These are phyloP conservation scores for Candida corydali DNA, from an alignment of 805 yeast species.

Conservation along the genomic window DNA sequence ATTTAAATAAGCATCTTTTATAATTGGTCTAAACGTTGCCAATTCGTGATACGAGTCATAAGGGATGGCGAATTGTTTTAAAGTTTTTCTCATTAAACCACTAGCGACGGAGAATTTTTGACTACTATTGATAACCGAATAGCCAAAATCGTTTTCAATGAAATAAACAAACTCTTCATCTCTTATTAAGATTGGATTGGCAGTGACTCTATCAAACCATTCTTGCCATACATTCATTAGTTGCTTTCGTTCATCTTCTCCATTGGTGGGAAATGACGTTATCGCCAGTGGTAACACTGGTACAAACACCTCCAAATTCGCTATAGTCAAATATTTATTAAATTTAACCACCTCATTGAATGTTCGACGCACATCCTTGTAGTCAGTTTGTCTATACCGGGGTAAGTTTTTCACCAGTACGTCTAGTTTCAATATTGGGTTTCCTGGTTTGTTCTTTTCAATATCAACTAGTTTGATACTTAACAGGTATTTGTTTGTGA, in stretches of 20 bases:
- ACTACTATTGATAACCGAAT: conserved; percentile 56
- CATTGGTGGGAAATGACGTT: conserved; percentile 78
- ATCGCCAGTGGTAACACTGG: conserved; percentile 78
- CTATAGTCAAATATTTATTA: conserved; percentile 71
- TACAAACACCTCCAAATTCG: conserved; percentile 88
- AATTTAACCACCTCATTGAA: conserved; percentile 72
- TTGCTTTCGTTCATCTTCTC: conserved; percentile 69
- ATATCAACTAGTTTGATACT: conserved; percentile 58
- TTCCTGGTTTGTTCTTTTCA: conserved; percentile 69
- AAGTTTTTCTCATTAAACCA: conserved; percentile 81
- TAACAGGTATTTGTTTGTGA: conserved; percentile 40
- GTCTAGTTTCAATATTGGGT: conserved; percentile 77
- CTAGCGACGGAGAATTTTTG: conserved; percentile 64
- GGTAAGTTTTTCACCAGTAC: conserved; percentile 53
- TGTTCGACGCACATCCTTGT: conserved; percentile 75
- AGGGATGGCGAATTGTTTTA: conserved; percentile 90
- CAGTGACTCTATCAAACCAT: conserved; percentile 77
- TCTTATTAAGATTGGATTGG: conserved; percentile 74
- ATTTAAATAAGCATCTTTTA: conserved; percentile 66
- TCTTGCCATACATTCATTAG: conserved; percentile 61
- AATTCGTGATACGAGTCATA: conserved; percentile 80
- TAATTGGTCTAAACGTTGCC: conserved; percentile 81
- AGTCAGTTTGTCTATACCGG: conserved; percentile 64
- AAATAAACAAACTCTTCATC: conserved; percentile 88
- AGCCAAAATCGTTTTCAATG: conserved; percentile 70